Base-by-base conservation (phyloP, 805 yeast species). In the Nakazawaea ishiwadae region DNA sequence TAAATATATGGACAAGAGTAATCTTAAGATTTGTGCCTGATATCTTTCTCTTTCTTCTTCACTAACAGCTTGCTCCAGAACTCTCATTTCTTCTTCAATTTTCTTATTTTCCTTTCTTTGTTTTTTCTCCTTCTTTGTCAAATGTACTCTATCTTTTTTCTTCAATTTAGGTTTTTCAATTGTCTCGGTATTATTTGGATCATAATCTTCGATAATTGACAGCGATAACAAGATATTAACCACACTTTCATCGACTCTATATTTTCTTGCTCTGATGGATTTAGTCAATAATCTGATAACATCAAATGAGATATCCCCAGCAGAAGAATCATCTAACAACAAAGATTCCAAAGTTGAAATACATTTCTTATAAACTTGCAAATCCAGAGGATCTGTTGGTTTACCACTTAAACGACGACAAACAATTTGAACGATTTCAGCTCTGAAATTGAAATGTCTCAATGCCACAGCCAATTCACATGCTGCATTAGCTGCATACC, bases 121-220 rank as follows among this genome's bases (percentile, higher is more conserved):
- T 54, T 93, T 93, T 52, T 85, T 73, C 62, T 91, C 91, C 60
- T 84, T 84, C 59, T 91, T 91, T n/a, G 95, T 81, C 37, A 91
- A 64, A 67, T 90, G 96, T 3, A 87, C 88, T 51, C 96, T 72
- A 59, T 93, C 95, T 59, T 89, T 87, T 68, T 90, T 91, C 56
- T 76, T 79, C 34, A 84, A 40, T 54, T 82, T 84, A 4, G 65
- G 62, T 30, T 62, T 62, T 19, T 64, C 70, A 35, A 69, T 71
- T 28, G 71, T 75, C 20, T 59, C 71, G 19, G 66, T 66, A 28
- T 68, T 72, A 55, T 75, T 73, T 55, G 93, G 91, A 56, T 81
- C 86, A 54, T 82, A 85, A 57, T 84, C 91, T 37, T 71, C 74
- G 40, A 85, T 62, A 15, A 84, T 66, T 18, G 77, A 71, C 48